Conservation (phyloP, 2,329 filamentous ascomycete species). For the Fusarium tupiense region DNA sequence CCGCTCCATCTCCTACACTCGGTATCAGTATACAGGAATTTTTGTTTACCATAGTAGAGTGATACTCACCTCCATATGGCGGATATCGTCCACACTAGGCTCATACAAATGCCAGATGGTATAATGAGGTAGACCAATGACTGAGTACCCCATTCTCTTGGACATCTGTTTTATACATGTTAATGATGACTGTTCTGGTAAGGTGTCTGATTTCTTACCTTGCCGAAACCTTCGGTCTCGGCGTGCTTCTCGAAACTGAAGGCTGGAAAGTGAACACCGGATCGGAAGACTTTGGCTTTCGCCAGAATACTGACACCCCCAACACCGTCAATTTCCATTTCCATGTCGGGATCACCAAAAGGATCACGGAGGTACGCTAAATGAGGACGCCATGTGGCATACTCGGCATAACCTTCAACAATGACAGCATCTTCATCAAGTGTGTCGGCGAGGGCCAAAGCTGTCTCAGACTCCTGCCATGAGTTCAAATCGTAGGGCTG, state of each 20-base stretch:
- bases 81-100: conserved; percentile 96
- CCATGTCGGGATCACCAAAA: conserved; percentile 97
- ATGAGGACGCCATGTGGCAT: conserved; percentile 97
- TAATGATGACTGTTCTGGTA: not conserved
- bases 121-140: conserved; percentile 95
- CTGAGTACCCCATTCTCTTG: conserved; percentile 93
- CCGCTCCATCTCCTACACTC: conserved; percentile 83
- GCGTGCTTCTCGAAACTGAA: conserved; percentile 99
- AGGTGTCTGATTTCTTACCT: conserved; percentile 65
- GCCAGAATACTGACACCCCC: conserved; percentile 97
- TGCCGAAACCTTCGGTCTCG: conserved; percentile 98
- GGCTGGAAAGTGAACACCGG: conserved; percentile 95
- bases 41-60: not conserved
- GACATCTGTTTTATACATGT: conserved; percentile 76
- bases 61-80: conserved; percentile 84
- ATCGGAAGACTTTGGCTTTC: conserved; percentile 94
- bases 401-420: conserved; percentile 98
- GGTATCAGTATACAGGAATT: conserved; percentile 22
- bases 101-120: conserved; percentile 99
- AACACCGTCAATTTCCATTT: conserved; percentile 99
- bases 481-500: conserved; percentile 99
- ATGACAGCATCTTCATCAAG: conserved; percentile 98
- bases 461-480: conserved; percentile 99
- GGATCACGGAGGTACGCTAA: conserved; percentile 95
- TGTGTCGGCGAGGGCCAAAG: conserved; percentile 90